Evolutionary conservation across 306 rosid genomes (phyloP).

Genomic region (Alnus glutinosa): DNA sequence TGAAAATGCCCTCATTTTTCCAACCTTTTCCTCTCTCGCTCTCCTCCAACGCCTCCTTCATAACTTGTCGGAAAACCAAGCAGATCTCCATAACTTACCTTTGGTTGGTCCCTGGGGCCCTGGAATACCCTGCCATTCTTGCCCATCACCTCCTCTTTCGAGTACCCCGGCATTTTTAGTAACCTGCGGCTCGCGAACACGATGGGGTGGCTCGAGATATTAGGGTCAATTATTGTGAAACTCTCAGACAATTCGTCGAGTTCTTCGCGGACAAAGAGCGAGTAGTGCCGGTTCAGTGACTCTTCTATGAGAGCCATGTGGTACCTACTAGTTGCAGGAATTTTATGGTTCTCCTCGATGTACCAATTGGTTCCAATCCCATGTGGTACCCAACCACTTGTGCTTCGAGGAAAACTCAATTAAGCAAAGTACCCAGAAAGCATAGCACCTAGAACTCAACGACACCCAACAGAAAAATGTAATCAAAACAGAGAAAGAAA

Average conservation of each 20-base stretch:
- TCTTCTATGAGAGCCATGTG: conserved; percentile 43
- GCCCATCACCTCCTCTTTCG: conserved; percentile 68
- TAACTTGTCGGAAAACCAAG: no score
- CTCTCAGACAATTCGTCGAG: conserved; percentile 63
- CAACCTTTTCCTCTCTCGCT: no score
- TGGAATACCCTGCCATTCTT: conserved; percentile 68
- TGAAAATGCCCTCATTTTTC: no score
- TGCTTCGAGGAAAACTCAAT: conserved; percentile 3
- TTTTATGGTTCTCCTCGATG: conserved; percentile 36
- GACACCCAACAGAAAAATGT: not conserved
- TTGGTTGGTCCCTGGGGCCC: conserved; percentile 62
- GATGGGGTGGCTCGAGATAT: conserved; percentile 73
- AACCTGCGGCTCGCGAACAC: conserved; percentile 84
- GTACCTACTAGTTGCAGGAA: conserved; percentile 30
- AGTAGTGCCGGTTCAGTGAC: conserved; percentile 56
- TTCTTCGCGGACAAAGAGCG: conserved; percentile 52
- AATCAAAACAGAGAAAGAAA: not conserved
- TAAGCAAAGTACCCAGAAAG: not conserved
- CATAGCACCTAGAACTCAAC: not conserved
- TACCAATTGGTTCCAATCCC: conserved; percentile 71
- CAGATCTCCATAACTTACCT: conserved; percentile 60
- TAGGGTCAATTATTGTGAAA: conserved; percentile 84
- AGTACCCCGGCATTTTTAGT: conserved; percentile 74
- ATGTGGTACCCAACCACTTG: conserved; percentile 51
- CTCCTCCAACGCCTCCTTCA: no score